Evolutionary conservation across 768 basidiomycete species (phyloP).

Genomic region (Termitomyces sp.): DNA sequence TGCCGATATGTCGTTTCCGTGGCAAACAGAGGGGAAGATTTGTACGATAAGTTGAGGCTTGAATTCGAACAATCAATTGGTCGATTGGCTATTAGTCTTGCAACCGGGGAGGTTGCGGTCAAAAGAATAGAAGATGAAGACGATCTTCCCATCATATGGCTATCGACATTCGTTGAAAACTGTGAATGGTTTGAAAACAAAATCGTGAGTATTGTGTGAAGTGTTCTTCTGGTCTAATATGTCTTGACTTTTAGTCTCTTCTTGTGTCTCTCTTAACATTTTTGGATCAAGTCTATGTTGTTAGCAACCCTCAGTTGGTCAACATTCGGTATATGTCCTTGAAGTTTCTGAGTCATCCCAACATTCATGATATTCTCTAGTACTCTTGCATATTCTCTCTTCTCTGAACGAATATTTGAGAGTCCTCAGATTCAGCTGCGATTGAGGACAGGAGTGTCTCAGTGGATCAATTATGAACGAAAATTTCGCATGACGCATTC

Average conservation of each 20-base stretch:
- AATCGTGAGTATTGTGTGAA: slow-evolving; percentile 40
- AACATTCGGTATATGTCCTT: slow-evolving; percentile 39
- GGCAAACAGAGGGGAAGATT: slow-evolving; percentile 44
- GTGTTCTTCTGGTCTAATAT: background rate
- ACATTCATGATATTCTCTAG: slow-evolving; percentile 21
- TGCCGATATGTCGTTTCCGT: slow-evolving; percentile 52
- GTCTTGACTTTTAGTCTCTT: slow-evolving; percentile 33
- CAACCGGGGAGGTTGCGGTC: slow-evolving; percentile 3
- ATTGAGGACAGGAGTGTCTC: slow-evolving; percentile 37
- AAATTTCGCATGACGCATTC: slow-evolving; percentile 30
- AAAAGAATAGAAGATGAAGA: slow-evolving; percentile 16
- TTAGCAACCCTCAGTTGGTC: slow-evolving; percentile 26
- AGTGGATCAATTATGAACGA: slow-evolving; percentile 55
- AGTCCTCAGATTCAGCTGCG: slow-evolving; percentile 35
- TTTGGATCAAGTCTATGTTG: slow-evolving; percentile 63
- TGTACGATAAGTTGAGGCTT: slow-evolving; percentile 52
- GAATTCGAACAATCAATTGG: slow-evolving; percentile 54
- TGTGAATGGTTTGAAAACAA: slow-evolving; percentile 62
- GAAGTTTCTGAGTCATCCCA: background rate
- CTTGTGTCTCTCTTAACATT: slow-evolving; percentile 62
- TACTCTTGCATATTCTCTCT: slow-evolving; percentile 51
- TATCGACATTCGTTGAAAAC: slow-evolving; percentile 44
- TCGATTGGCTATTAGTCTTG: slow-evolving; percentile 34
- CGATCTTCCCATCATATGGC: slow-evolving; percentile 39
- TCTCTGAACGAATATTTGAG: slow-evolving; percentile 45